Evolutionary conservation across 202 grass and related monocot genomes (phyloP), one percentile per base, ranked within the genome.

Genomic region (Cymbopogon flexuosus): DNA sequence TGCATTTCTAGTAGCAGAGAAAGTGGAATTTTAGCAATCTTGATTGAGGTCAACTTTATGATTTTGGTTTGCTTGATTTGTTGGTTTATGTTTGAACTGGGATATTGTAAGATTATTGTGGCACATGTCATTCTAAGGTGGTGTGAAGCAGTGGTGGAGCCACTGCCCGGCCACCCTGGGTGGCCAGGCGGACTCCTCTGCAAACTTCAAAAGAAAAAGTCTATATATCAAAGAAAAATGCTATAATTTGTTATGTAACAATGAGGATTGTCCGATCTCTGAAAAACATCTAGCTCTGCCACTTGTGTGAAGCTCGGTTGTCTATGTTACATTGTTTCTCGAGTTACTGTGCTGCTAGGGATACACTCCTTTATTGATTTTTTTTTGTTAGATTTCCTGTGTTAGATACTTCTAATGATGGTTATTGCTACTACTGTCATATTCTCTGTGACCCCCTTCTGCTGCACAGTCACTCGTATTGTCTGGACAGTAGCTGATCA

Each of bases 91-190:
- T 66, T 72, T 85, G 16, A 68, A 72, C 19, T 77, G 18, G 30
- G 40, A 19, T 76, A 43, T 10, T 22, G 23, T 69, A 43, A 29
- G 58, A 47, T 56, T 31, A 51, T 31, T 41, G 23, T 54, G 29
- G 43, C 49, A 29, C 31, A 15, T 31, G 65, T 30, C 46, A 77
- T 64, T 81, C 30, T 72, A 71, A 76, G 45, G 73, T 72, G 6
- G 10, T 16, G 12, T 68, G 47, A 52, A 37, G 47, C 61, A 27
- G 27, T 27, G 27, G 27, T 27, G 27, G 27, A 27, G 27, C 27
- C 27, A 27, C 27, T 27, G 27, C 27, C 27, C 27, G 27, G 27
- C 27, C 27, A 27, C 27, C 27, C 27, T 27, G 27, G 27, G 27
- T 27, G 27, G 27, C 27, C 27, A 27, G 27, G 27, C 27, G 27